Evolutionary conservation across 148 eudicot species (phyloP), one percentile per base, ranked within the genome.

Genomic region (Rheum nobile): DNA sequence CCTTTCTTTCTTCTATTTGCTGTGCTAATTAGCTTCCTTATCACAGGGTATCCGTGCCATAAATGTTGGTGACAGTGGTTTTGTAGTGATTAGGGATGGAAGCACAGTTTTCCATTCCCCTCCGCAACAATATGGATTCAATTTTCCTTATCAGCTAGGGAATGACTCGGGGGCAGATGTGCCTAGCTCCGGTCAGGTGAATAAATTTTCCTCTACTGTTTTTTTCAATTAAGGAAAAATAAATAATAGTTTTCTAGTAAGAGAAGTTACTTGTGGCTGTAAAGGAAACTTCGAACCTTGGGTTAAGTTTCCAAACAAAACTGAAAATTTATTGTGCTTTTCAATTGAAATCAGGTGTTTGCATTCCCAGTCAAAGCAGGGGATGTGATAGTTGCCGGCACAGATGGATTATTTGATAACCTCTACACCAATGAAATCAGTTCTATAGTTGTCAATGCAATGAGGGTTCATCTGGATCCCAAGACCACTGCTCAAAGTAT

Each of bases 21-120:
- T 74, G 32, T 57, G n/a, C 72, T 68, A 28, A 72, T 38, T 39
- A 52, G 52, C 65, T 71, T 31, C 29, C 79, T 77, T 79, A 31
- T 50, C 29, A 67, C 84, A 90, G 97, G 89, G 83, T 69, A 79
- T 95, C 75, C 89, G 88, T 79, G 98, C 98, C 11, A 86, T 95
- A 71, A 95, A 95, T 84, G 90, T 95, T 57, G 97, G 98, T 41
- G 98, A 95, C 79, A 95, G 98, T 75, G 96, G 96, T 46, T 95
- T 95, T 76, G 80, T 90, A 38, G 75, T 95, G 48, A 81, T 87
- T 43, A 91, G 98, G 81, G 89, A 91, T 57, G 96, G 97, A 67
- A 73, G 84, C 72, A 83, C 82, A 37, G 79, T 91, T 76, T 95
- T 95, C 61, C 86, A 84, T 35, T 91, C 96, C 39, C 97, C 93